phyloP scores from a whole-genome alignment of 768 basidiomycete species.

The Gelatoporia subvermispora region DNA sequence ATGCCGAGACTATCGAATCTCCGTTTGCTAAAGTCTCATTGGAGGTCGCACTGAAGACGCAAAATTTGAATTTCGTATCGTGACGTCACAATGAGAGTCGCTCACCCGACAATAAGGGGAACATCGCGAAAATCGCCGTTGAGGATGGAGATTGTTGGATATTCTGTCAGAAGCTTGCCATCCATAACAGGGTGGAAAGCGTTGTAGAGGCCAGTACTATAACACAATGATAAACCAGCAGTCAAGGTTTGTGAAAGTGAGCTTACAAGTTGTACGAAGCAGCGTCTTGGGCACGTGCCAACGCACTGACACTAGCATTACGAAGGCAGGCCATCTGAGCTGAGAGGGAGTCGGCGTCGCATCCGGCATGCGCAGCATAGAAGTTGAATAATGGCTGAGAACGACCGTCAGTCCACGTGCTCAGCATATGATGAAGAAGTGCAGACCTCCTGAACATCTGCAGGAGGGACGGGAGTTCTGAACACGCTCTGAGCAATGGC shows the following conservation, averaged over 20 bases:
- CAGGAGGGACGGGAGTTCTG: slow-evolving; percentile 44
- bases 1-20: slow-evolving; percentile 29
- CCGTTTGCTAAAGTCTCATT: slow-evolving; percentile 54
- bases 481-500: slow-evolving; percentile 64
- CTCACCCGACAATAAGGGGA: slow-evolving; percentile 56
- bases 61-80: not conserved
- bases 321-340: slow-evolving; percentile 44
- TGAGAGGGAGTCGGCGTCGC: slow-evolving; percentile 32
- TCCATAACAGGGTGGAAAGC: slow-evolving; percentile 53
- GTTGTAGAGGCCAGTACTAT: slow-evolving; percentile 39
- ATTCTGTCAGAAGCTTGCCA: slow-evolving; percentile 44
- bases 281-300: slow-evolving; percentile 52
- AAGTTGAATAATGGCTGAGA: slow-evolving; percentile 48
- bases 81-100: slow-evolving; percentile 4
- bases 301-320: slow-evolving; percentile 43
- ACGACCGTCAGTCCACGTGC: not conserved
- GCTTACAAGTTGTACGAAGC: slow-evolving; percentile 39
- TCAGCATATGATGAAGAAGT: not conserved
- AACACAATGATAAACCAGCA: not conserved
- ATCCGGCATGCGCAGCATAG: slow-evolving; percentile 46
- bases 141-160: slow-evolving; percentile 43
- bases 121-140: slow-evolving; percentile 44
- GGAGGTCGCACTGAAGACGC: slow-evolving; percentile 41
- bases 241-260: not conserved
- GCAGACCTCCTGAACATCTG: slow-evolving; percentile 49